A percentile compares a stretch with the other conserved stretches of the same genome.
phyloP scores from a whole-genome alignment of 192 early-diverging fungal species.

The Umbelopsis vinacea region DNA sequence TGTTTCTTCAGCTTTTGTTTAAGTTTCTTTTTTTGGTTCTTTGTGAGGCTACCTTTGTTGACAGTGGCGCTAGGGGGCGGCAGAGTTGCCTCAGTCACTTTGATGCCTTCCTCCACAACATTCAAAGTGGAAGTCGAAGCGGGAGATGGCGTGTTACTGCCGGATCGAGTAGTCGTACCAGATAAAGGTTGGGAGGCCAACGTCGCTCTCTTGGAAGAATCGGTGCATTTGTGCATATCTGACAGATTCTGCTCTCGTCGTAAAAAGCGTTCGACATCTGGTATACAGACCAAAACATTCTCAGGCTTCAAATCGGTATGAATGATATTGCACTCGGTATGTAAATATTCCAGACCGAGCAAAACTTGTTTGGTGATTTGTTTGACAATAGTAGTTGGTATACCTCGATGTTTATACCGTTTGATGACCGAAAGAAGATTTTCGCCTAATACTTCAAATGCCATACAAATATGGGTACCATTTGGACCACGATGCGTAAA shows the following conservation, averaged over 20 bases:
- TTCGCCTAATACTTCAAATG: constrained; percentile 94
- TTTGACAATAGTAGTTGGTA: constrained; percentile 84
- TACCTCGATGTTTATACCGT: constrained; percentile 78
- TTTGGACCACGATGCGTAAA: constrained; percentile 89
- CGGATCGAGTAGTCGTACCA: constrained; percentile 19
- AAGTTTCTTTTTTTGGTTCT: constrained; percentile 60
- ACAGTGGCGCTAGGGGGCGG: not conserved
- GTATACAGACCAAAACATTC: constrained; percentile 91
- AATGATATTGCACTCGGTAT: constrained; percentile 90
- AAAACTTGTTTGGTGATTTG: constrained; percentile 89
- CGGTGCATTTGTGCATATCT: constrained; percentile 25
- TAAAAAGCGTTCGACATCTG: constrained; percentile 67
- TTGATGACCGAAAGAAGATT: constrained; percentile 89
- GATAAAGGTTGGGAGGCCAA: constrained; percentile 1
- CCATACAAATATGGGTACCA: constrained; percentile 91
- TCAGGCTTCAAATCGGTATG: constrained; percentile 98
- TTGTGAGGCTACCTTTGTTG: constrained; percentile 37
- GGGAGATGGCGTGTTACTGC: not conserved
- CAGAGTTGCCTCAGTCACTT: not conserved
- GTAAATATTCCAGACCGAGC: constrained; percentile 90
- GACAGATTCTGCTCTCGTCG: constrained; percentile 32
- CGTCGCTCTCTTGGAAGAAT: constrained; percentile 1
- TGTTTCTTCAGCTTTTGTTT: constrained; percentile 49
- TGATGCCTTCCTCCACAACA: constrained; percentile 3
- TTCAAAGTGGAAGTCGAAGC: not conserved